Conservation (phyloP, 1,284 basidiomycete genomes). For the Puccinia triticina region DNA sequence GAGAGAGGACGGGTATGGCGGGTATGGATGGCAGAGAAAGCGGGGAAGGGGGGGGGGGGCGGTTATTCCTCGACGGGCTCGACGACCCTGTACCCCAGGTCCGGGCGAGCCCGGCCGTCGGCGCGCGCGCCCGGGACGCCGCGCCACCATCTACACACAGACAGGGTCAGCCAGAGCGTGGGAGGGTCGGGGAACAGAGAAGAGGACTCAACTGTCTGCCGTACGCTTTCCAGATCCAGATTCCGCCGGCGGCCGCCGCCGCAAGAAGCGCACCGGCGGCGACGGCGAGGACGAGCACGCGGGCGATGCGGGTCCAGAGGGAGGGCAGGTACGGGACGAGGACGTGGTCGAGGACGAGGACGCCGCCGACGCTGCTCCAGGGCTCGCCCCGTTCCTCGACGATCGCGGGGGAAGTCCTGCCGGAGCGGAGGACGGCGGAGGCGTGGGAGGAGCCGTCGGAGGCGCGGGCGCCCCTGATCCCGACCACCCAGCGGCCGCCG, state of each 20-base stretch:
- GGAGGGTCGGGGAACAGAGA: not conserved
- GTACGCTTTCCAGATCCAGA: too few species aligned
- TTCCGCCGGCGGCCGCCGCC: too few species aligned
- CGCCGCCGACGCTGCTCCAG: not conserved
- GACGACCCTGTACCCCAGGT: not conserved
- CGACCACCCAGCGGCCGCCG: conserved; percentile 69
- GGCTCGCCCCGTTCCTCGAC: not conserved
- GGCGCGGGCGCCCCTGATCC: conserved; percentile 84
- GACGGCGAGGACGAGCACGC: not conserved
- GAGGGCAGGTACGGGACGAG: conserved; percentile 21
- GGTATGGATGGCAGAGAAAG: not conserved
- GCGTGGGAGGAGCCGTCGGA: conserved; percentile 67
- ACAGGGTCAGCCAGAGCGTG: not conserved
- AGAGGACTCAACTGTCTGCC: not conserved
- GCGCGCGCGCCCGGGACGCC: too few species aligned
- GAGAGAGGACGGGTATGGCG: too few species aligned
- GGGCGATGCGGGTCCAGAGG: conserved; percentile 2
- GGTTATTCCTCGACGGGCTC: conserved; percentile 36
- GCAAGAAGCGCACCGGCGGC: not conserved
- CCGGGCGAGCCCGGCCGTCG: too few species aligned
- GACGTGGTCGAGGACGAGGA: conserved; percentile 15
- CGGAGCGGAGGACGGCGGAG: conserved; percentile 80
- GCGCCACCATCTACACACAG: too few species aligned
- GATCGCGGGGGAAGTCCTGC: conserved; percentile 69
- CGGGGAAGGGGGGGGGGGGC: not conserved